Evolutionary conservation across 768 basidiomycete species (phyloP), one percentile per base, ranked within the genome.

Genomic region (Termitomyces sp.): DNA sequence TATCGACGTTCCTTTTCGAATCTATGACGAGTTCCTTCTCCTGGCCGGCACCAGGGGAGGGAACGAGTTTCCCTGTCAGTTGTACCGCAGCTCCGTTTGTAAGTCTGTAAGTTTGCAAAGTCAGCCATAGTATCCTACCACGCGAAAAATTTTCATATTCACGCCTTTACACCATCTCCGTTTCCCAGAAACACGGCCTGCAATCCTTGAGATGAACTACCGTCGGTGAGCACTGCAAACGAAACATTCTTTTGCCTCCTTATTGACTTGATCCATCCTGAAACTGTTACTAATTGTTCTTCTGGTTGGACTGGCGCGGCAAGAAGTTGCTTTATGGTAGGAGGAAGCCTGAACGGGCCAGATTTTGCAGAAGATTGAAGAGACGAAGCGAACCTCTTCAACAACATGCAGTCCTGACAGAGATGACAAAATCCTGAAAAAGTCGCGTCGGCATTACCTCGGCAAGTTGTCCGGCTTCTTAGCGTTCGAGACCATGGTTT

Each of bases 181-280:
- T 71, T 65, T 12, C 68, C 77, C 24, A 75, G 68, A 60, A 94
- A 78, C 10, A 97, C 93, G 1, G 87, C 88, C 69, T 97, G 94
- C 29, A 96, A 66, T 4, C 85, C 84, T n/a, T 76, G 70, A 8
- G 79, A 60, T 2, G 82, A 83, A 54, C 88, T 91, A 3, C 94
- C 94, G 70, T 97, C 94, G 44, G 81, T 85, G 55, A 96, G 72
- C 47, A 87, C 84, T 13, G 86, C 87, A 67, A 97, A 98, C 2
- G 91, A 80, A n/a, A 94, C 79, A 51, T 86, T 85, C 75, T 96
- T 96, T 73, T 96, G 93, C 42, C 84, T 81, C 42, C 94, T 81
- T 41, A 95, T 81, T 2, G 90, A 92, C 64, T 87, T 88, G 56
- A 98, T 78, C 92, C 92, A 96, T 52, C 91, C 94, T 44, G 85